Conservation (phyloP, 1,284 basidiomycete genomes). For the Cryptococcus maquisensis region DNA sequence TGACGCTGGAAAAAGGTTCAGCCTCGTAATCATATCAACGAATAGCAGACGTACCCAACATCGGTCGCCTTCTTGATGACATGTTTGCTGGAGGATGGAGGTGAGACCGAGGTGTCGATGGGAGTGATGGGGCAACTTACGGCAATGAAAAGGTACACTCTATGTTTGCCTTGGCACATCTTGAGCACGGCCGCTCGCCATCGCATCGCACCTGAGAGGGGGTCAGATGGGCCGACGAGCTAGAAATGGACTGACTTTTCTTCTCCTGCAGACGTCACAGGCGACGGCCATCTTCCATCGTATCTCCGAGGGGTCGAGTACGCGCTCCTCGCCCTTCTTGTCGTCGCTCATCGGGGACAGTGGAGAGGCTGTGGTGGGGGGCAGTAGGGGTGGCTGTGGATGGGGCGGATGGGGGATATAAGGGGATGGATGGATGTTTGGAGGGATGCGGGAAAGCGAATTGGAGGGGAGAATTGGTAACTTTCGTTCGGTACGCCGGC, state of each 20-base stretch:
- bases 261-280: conserved; percentile 11
- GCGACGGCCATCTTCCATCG: conserved; percentile 18
- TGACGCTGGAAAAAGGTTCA: too few relatives aligned
- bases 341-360: background rate
- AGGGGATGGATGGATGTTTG: too few relatives aligned
- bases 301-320: conserved; percentile 12
- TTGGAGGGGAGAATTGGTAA: background rate
- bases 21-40: too few relatives aligned
- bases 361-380: background rate
- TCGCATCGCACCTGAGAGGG: conserved; percentile 11
- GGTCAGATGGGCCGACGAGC: background rate
- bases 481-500: too few relatives aligned
- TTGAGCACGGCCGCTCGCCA: conserved; percentile 11
- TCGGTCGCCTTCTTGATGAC: conserved; percentile 1
- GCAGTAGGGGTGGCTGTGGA: too few relatives aligned
- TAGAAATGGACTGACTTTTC: conserved; percentile 3
- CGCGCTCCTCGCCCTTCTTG: background rate
- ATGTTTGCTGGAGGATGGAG: background rate
- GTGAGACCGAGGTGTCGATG: background rate
- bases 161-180: conserved; percentile 7
- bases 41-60: background rate
- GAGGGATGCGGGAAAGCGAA: background rate
- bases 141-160: conserved; percentile 12
- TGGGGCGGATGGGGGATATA: too few relatives aligned
- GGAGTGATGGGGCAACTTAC: conserved; percentile 8